phyloP scores from a whole-genome alignment of 805 yeast species.

The Kluyveromyces starmeri region DNA sequence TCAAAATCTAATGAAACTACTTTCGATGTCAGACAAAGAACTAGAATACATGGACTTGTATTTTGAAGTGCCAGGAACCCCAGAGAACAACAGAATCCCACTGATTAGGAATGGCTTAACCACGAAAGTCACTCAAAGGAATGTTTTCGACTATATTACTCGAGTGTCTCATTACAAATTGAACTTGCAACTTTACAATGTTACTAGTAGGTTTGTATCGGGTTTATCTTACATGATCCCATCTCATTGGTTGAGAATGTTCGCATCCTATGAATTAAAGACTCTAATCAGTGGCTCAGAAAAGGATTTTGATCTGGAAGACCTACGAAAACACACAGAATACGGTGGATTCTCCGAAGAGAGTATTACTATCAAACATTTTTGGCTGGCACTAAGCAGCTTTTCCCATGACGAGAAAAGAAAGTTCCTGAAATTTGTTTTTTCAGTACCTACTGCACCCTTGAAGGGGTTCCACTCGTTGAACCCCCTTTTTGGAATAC shows the following conservation, averaged over 20 bases:
- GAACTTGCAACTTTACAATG: constrained; percentile 52
- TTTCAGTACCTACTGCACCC: constrained; percentile 89
- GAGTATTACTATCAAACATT: constrained; percentile 50
- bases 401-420: constrained; percentile 54
- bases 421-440: constrained; percentile 74
- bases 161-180: constrained; percentile 72
- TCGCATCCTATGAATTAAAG: constrained; percentile 76
- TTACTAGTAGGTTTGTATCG: constrained; percentile 46
- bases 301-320: constrained; percentile 58
- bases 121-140: constrained; percentile 47
- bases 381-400: constrained; percentile 74
- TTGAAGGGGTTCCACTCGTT: constrained; percentile 72
- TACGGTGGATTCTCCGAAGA: constrained; percentile 53
- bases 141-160: constrained; percentile 66
- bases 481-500: constrained; percentile 71
- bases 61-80: constrained; percentile 53
- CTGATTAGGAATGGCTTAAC: constrained; percentile 53
- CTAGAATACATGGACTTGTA: constrained; percentile 47
- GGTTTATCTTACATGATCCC: constrained; percentile 67
- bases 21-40: constrained; percentile 46
- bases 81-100: constrained; percentile 39
- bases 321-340: constrained; percentile 52
- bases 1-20: constrained; percentile 51
- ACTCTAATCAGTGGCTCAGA: constrained; percentile 76
- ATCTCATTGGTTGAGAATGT: constrained; percentile 73